Percentiles rank a stretch among this genome's conserved stretches.
These are phyloP conservation scores for Umbelopsis sp. DNA, from an alignment of 192 early-diverging fungal species.

Conservation along the genomic window DNA sequence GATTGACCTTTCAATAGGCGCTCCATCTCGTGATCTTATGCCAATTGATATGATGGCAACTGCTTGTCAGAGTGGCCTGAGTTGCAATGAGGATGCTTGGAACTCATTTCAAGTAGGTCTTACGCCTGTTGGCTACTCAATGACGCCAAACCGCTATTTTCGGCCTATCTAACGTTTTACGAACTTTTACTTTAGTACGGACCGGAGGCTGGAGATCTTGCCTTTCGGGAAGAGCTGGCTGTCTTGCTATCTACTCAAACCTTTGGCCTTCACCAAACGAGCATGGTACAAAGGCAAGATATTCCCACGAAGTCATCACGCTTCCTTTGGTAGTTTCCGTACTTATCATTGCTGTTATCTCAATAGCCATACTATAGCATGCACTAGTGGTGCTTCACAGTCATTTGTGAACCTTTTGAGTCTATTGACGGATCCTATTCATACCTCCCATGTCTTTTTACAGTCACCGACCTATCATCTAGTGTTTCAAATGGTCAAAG, in stretches of 20 bases:
- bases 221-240: conserved; percentile 22
- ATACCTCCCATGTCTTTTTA: conserved; percentile 25
- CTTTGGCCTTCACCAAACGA: conserved; percentile 4
- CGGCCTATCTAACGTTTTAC: no score
- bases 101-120: background rate
- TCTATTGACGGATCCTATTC: conserved; percentile 21
- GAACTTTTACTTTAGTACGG: conserved; percentile 38
- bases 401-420: conserved; percentile 23
- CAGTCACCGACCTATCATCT: conserved; percentile 37
- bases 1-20: conserved; percentile 9
- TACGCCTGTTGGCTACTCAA: no score
- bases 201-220: conserved; percentile 11
- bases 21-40: conserved; percentile 1
- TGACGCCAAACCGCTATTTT: no score
- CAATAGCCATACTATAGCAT: conserved; percentile 9
- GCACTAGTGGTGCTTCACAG: conserved; percentile 32
- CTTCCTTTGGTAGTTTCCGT: background rate
- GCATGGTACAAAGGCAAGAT: background rate
- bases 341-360: background rate
- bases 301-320: background rate
- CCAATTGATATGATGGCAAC: background rate
- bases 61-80: background rate
- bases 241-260: conserved; percentile 20
- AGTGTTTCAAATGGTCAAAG: conserved; percentile 25
- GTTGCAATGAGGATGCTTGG: background rate